These are phyloP conservation scores for Yarrowia osloensis DNA, from an alignment of 805 yeast species.

Conservation along the genomic window DNA sequence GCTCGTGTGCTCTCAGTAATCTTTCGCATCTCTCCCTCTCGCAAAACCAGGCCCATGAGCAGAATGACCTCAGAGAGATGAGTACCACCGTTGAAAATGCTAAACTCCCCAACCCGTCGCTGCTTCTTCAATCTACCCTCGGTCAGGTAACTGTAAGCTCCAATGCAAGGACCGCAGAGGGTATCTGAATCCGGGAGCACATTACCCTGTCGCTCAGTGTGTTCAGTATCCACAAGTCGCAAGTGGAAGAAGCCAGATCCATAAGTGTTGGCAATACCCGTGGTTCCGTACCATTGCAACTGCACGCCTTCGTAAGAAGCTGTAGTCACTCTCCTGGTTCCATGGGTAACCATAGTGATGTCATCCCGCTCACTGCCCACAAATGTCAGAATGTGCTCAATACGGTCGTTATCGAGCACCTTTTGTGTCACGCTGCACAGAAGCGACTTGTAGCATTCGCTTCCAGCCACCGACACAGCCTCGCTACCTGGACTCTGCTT, in stretches of 20 bases:
- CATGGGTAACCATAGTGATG: constrained; percentile 27
- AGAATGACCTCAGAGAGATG: constrained; percentile 23
- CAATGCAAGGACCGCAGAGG: constrained; percentile 28
- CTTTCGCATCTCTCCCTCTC: constrained; percentile 30
- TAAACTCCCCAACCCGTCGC: constrained; percentile 24
- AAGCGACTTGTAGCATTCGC: constrained; percentile 6
- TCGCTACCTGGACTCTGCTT: not conserved
- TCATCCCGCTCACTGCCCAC: not conserved
- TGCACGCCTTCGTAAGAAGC: constrained; percentile 6
- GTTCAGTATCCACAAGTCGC: constrained; percentile 2
- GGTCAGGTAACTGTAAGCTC: constrained; percentile 25
- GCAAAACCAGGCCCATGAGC: constrained; percentile 13
- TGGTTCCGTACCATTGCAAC: constrained; percentile 30
- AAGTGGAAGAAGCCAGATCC: constrained; percentile 26
- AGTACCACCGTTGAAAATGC: constrained; percentile 19
- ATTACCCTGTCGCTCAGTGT: constrained; percentile 11
- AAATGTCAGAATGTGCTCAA: not conserved
- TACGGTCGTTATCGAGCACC: constrained; percentile 18
- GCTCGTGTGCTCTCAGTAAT: constrained; percentile 18
- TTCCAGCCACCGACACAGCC: not conserved
- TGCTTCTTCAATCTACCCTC: constrained; percentile 12
- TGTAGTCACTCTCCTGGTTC: constrained; percentile 20
- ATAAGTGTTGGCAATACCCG: constrained; percentile 24
- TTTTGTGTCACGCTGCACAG: constrained; percentile 19
- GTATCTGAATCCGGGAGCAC: constrained; percentile 14